Base-by-base conservation (phyloP, 208 protist species). In the Trypanosoma melophagium region DNA sequence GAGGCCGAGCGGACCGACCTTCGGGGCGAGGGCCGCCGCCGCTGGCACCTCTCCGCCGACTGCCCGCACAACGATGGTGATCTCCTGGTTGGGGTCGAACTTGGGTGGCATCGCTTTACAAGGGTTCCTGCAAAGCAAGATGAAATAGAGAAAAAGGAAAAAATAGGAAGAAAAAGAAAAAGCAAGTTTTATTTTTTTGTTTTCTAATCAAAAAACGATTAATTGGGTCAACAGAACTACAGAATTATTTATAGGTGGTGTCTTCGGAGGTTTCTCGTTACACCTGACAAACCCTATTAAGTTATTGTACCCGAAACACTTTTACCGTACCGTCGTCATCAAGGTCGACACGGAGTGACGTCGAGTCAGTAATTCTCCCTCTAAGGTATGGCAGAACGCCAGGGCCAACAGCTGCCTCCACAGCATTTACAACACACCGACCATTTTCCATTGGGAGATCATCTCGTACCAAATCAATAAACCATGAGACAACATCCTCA, bases 1-100 rank as follows among this genome's bases (percentile, higher is more conserved):
- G 31, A 99, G 87, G 95, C 99, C 99, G 45, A 99, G 94, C 51
- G 99, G 98, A 95, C 98, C 98, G 77, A 99, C 89, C 92, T 99
- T 99, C 45, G 98, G 99, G 69, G 98, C 98, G 9, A 99, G 89
- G 14, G 98, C 94, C 38, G 98, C 94, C 38, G 96, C 97, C 60
- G 95, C 97, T 60, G 90, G 96, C 68, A 98, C 97, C 86, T 99
- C 98, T 82, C 99, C 99, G 83, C 99, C 99, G 49, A 98, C 90
- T 55, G 95, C 97, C 65, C 98, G 97, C 70, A 99, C 86, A 79
- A 96, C 92, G 52, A 99, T 95, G 86, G 83, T 86, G 70, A 89
- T 87, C 83, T 98, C 90, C 74, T 97, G 96, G 60, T 88, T 98
- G 61, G 98, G 97, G 65, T 99, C 98, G 67, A 99, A 97, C 91